These are phyloP conservation scores for Pelargonium citronellum DNA, from an alignment of 441 rosid genomes.

Conservation along the genomic window DNA sequence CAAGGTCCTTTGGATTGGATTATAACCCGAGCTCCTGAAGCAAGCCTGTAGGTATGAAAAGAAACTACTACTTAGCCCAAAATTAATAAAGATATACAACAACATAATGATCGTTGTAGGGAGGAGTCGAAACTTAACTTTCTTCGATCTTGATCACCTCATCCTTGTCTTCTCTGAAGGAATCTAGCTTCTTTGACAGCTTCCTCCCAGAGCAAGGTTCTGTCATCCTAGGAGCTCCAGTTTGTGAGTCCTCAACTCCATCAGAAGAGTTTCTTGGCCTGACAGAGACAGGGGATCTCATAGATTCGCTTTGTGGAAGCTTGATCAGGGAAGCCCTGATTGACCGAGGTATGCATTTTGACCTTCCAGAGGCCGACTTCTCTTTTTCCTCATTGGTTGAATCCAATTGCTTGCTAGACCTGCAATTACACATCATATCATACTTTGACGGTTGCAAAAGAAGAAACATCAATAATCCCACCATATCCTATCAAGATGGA, in stretches of 20 bases:
- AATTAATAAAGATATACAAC: conserved; percentile 3
- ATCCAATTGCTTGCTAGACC: conserved; percentile 49
- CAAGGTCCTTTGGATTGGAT: conserved; percentile 60
- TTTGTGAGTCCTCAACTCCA: conserved; percentile 31
- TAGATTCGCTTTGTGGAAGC: conserved; percentile 51
- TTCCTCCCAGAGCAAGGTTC: conserved; percentile 35
- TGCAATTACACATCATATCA: conserved; percentile 29
- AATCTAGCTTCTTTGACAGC: conserved; percentile 43
- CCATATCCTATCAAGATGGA: not conserved
- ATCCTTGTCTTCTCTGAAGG: conserved; percentile 54
- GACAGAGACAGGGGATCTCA: conserved; percentile 60
- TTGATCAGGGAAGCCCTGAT: conserved; percentile 56
- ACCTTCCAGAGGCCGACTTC: conserved; percentile 40
- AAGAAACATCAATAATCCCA: not conserved
- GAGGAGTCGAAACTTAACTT: conserved; percentile 61
- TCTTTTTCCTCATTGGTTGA: conserved; percentile 36
- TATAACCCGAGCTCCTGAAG: conserved; percentile 97
- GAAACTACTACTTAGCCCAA: conserved; percentile 16
- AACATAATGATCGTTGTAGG: not conserved
- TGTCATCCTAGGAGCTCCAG: conserved; percentile 31
- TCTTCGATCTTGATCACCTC: conserved; percentile 77
- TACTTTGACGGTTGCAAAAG: not conserved
- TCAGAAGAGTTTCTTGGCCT: conserved; percentile 54
- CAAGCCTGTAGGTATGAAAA: conserved; percentile 60
- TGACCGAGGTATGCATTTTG: conserved; percentile 52